These are phyloP conservation scores for Leccinum pachyderme DNA, from an alignment of 1,284 basidiomycete genomes.

Conservation along the genomic window DNA sequence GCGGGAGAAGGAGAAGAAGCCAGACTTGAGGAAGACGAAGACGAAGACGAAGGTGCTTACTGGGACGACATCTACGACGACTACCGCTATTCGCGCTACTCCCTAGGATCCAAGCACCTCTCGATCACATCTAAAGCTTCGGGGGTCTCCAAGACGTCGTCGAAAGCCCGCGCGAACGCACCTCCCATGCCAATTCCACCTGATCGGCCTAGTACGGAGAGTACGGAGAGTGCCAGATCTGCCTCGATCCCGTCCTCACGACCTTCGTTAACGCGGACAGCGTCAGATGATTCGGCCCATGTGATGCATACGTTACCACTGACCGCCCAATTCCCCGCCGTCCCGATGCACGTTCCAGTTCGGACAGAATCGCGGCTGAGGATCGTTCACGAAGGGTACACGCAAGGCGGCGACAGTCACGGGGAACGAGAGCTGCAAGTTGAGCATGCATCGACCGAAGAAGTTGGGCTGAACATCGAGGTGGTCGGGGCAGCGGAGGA, in stretches of 20 bases:
- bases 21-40: slow-evolving; percentile 10
- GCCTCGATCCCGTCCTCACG: slow-evolving; percentile 14
- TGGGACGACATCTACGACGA: slow-evolving; percentile 77
- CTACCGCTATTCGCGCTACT: slow-evolving; percentile 68
- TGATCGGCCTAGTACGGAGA: slow-evolving; percentile 29
- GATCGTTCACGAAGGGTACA: slow-evolving; percentile 27
- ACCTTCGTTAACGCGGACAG: slow-evolving; percentile 19
- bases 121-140: slow-evolving; percentile 27
- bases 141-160: slow-evolving; percentile 26
- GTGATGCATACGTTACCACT: slow-evolving; percentile 20
- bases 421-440: slow-evolving; percentile 18
- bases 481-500: slow-evolving; percentile 23
- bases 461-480: slow-evolving; percentile 12
- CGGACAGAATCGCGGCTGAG: slow-evolving; percentile 33
- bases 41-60: slow-evolving; percentile 41
- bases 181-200: slow-evolving; percentile 27
- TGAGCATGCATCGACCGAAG: slow-evolving; percentile 20
- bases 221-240: slow-evolving; percentile 19
- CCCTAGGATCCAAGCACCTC: slow-evolving; percentile 42
- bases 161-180: slow-evolving; percentile 20
- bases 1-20: slow-evolving; percentile 2
- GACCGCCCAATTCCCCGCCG: slow-evolving; percentile 32
- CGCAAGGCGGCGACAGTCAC: slow-evolving; percentile 16
- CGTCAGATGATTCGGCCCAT: slow-evolving; percentile 27
- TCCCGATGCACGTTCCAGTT: slow-evolving; percentile 30